These are phyloP conservation scores for Nemania sp. DNA, from an alignment of 2,329 filamentous ascomycete genomes.

Conservation along the genomic window DNA sequence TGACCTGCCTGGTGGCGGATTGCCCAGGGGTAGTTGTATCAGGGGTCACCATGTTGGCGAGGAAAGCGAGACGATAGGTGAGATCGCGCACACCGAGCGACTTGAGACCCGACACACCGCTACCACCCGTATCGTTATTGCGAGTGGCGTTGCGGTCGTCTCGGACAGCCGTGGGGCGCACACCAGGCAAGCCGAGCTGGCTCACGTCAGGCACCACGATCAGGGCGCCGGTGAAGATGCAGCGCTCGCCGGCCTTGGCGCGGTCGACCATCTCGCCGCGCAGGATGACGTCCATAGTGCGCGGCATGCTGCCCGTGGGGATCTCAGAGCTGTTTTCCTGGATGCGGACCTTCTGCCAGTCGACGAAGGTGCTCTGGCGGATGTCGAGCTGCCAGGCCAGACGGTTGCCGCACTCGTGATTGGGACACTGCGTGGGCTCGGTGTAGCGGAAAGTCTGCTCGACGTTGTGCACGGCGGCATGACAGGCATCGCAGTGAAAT, in stretches of 20 bases:
- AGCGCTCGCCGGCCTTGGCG: conserved; percentile 96
- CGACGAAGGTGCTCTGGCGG: conserved; percentile 93
- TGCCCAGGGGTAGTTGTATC: conserved; percentile 82
- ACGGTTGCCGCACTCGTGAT: conserved; percentile 82
- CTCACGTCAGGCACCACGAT: conserved; percentile 98
- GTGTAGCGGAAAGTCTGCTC: conserved; percentile 98
- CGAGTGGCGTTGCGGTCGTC: conserved; percentile 76
- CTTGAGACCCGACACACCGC: conserved; percentile 85
- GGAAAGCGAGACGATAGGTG: conserved; percentile 94
- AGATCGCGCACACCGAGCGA: conserved; percentile 91
- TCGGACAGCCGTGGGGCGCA: conserved; percentile 78
- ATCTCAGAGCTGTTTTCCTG: conserved; percentile 99
- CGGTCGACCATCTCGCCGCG: conserved; percentile 97
- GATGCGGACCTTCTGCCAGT: conserved; percentile 98
- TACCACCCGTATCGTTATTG: conserved; percentile 78
- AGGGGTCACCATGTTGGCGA: conserved; percentile 93
- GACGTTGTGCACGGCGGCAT: conserved; percentile 81
- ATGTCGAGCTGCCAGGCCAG: conserved; percentile 97
- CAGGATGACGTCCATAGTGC: conserved; percentile 95
- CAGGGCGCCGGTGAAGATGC: conserved; percentile 92
- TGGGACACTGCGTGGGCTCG: conserved; percentile 94
- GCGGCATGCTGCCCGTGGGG: conserved; percentile 96
- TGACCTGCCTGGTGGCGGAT: conserved; percentile 71
- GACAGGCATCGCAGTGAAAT: conserved; percentile 88
- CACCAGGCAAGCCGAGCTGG: conserved; percentile 86